Conservation (phyloP, 192 early-diverging fungal genomes). For the Helicostylum pulchrum region DNA sequence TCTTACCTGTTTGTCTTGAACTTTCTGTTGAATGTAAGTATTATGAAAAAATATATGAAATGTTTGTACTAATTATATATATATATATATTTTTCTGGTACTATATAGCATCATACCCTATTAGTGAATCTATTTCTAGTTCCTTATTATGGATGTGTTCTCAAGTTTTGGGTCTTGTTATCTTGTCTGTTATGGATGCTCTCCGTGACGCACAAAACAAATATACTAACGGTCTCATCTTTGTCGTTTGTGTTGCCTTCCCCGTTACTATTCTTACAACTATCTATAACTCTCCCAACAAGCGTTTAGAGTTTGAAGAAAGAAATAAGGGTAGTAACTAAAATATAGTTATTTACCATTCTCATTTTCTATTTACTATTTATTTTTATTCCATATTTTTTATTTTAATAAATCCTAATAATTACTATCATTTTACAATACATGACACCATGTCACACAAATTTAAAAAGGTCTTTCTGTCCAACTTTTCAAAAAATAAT, state of each 20-base stretch:
- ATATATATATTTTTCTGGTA: neutral
- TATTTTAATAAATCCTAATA: neutral
- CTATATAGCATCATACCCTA: constrained; percentile 29
- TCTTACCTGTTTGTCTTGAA: constrained; percentile 33
- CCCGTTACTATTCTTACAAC: constrained; percentile 10
- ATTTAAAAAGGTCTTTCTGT: constrained; percentile 11
- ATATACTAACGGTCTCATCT: constrained; percentile 20
- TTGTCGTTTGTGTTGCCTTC: constrained; percentile 18
- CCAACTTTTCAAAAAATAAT: constrained; percentile 50
- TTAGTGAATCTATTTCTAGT: constrained; percentile 33
- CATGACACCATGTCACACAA: constrained; percentile 17
- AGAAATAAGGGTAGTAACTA: constrained; percentile 5
- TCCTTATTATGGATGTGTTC: constrained; percentile 33
- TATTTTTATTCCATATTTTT: neutral
- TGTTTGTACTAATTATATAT: neutral
- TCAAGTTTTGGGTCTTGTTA: constrained; percentile 31
- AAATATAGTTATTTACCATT: neutral
- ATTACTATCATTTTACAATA: neutral
- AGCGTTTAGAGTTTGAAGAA: constrained; percentile 33
- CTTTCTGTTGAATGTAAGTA: constrained; percentile 38
- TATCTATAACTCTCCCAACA: constrained; percentile 31
- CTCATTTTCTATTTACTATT: neutral
- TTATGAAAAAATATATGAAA: neutral
- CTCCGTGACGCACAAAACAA: constrained; percentile 26
- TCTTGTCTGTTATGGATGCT: constrained; percentile 22